Conservation (phyloP, 1,139 yeast species). For the Candida smagusa region DNA sequence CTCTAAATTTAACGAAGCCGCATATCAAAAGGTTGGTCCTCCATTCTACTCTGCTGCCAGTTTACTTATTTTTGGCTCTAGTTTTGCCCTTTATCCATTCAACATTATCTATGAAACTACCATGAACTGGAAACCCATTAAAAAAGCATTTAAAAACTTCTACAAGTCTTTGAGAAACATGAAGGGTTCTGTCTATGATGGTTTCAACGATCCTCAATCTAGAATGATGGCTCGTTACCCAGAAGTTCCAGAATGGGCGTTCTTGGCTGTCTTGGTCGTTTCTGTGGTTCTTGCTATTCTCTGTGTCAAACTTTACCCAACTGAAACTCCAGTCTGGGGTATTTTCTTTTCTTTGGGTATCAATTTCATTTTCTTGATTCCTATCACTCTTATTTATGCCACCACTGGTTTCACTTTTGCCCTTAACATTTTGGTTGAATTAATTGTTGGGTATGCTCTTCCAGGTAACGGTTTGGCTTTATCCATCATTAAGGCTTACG, state of each 20-base stretch:
- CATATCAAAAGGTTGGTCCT: slow-evolving; percentile 31
- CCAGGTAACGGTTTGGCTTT: slow-evolving; percentile 22
- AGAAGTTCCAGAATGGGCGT: slow-evolving; percentile 19
- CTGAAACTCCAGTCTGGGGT: slow-evolving; percentile 22
- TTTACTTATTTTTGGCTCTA: slow-evolving; percentile 16
- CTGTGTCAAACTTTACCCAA: slow-evolving; percentile 17
- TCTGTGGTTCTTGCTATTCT: slow-evolving; percentile 14
- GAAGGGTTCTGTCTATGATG: slow-evolving; percentile 12
- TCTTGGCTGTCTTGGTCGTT: slow-evolving; percentile 11
- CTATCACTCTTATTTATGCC: slow-evolving; percentile 15
- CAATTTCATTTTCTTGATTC: slow-evolving; percentile 20
- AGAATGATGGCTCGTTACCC: slow-evolving; percentile 14
- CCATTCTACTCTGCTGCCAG: slow-evolving; percentile 37
- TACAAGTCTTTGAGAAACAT: slow-evolving; percentile 6
- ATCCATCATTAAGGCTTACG: slow-evolving; percentile 20
- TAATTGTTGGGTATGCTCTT: slow-evolving; percentile 19
- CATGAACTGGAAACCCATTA: slow-evolving; percentile 8
- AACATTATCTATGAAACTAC: slow-evolving; percentile 11
- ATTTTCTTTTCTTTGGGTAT: slow-evolving; percentile 20
- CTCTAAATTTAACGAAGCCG: slow-evolving; percentile 13
- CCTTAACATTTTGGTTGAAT: slow-evolving; percentile 19
- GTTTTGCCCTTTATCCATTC: slow-evolving; percentile 17
- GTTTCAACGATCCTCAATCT: slow-evolving; percentile 15
- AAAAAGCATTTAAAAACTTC: slow-evolving; percentile 8
- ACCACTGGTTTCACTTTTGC: slow-evolving; percentile 18